Conservation (phyloP, 352 stramenopile species). For the Phytopythium chamaehyphon region DNA sequence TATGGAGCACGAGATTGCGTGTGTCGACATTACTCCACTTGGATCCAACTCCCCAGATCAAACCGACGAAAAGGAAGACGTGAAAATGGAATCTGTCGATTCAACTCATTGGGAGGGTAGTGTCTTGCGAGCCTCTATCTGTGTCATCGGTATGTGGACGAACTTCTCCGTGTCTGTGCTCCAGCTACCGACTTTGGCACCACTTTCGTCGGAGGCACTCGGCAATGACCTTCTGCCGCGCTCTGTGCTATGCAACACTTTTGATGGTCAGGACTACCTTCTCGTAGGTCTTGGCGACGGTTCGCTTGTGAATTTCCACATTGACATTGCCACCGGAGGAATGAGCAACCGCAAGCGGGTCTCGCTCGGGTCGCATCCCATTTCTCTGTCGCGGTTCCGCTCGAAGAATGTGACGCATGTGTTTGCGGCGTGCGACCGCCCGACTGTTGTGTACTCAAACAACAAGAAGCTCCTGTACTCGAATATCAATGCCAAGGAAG, state of each 20-base stretch:
- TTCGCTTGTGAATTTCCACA: slow-evolving; percentile 91
- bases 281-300: slow-evolving; percentile 97
- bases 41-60: slow-evolving; percentile 1
- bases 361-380: slow-evolving; percentile 92
- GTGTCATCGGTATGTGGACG: slow-evolving; percentile 90
- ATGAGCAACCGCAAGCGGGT: slow-evolving; percentile 91
- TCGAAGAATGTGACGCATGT: slow-evolving; percentile 93
- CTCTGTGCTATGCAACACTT: slow-evolving; percentile 86
- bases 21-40: slow-evolving; percentile 87
- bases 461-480: slow-evolving; percentile 97
- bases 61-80: slow-evolving; percentile 33
- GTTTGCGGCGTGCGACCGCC: slow-evolving; percentile 95
- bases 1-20: slow-evolving; percentile 95
- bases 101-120: slow-evolving; percentile 55
- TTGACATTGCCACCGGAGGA: slow-evolving; percentile 43
- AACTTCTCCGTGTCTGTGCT: slow-evolving; percentile 91
- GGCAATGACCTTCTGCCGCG: slow-evolving; percentile 83
- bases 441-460: slow-evolving; percentile 96
- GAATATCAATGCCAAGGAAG: slow-evolving; percentile 91
- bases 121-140: slow-evolving; percentile 51
- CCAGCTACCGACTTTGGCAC: slow-evolving; percentile 71
- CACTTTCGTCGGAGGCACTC: slow-evolving; percentile 59
- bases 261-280: slow-evolving; percentile 87
- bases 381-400: slow-evolving; percentile 91
- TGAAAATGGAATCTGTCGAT: slow-evolving; percentile 45